These are phyloP conservation scores for Ophiostoma sp. DNA, from an alignment of 2,329 filamentous ascomycete species.

Conservation along the genomic window DNA sequence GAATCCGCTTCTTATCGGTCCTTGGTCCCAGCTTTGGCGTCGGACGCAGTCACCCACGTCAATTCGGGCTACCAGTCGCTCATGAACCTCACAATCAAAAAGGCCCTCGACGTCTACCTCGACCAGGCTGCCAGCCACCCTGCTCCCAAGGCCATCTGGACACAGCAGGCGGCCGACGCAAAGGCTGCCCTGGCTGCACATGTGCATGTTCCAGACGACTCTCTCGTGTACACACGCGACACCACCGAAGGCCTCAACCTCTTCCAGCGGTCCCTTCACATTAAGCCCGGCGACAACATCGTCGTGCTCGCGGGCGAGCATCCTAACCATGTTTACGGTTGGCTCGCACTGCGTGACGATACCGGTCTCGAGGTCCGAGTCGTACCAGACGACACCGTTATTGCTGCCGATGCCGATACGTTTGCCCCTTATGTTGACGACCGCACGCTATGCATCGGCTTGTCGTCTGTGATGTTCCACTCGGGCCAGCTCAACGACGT, in stretches of 20 bases:
- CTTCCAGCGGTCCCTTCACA: neutral
- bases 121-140: neutral
- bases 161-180: neutral
- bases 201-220: neutral
- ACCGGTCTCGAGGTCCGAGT: neutral
- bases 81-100: neutral
- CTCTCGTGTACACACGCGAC: neutral
- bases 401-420: neutral
- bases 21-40: neutral
- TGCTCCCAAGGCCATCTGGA: neutral
- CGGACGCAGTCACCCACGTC: neutral
- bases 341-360: neutral
- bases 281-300: neutral
- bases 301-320: neutral
- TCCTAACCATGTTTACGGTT: neutral
- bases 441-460: neutral
- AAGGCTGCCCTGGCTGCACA: neutral
- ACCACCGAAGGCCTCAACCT: neutral
- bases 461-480: conserved; percentile 5
- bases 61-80: conserved; percentile 4
- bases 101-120: neutral
- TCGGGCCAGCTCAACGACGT: neutral
- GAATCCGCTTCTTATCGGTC: neutral
- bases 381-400: neutral
- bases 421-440: neutral